Percentiles rank a stretch among this genome's conserved stretches.
Evolutionary conservation across 495 filamentous ascomycete genomes (phyloP).

Genomic region (Bryoglossum gracile): DNA sequence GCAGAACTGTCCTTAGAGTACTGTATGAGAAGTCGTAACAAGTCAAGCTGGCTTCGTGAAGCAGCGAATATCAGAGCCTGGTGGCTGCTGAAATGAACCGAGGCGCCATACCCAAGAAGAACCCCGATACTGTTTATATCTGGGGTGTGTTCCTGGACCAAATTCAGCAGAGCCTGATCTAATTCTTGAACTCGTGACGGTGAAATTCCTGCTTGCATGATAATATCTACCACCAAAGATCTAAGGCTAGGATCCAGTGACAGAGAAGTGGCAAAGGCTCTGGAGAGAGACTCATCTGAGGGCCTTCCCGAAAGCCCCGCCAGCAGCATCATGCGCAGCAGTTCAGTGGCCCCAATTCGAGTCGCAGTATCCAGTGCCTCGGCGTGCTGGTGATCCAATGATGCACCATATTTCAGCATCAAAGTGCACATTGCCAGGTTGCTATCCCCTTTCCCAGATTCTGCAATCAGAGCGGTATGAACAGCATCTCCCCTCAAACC

Average conservation of each 20-base stretch:
- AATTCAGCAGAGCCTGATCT: slow-evolving; percentile 2
- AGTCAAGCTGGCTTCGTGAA: background rate
- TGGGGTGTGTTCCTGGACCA: slow-evolving; percentile 1
- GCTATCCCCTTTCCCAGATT: slow-evolving; percentile 3
- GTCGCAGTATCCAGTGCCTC: slow-evolving; percentile 12
- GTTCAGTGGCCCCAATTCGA: slow-evolving; percentile 2
- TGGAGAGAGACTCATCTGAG: slow-evolving; percentile 2
- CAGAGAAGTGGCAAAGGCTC: slow-evolving; percentile 14
- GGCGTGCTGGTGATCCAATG: slow-evolving; percentile 5
- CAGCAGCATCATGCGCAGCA: slow-evolving; percentile 2
- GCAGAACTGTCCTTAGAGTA: slow-evolving; percentile 4
- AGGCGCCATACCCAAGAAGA: slow-evolving; percentile 6
- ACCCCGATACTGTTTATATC: slow-evolving; percentile 9
- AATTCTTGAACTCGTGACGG: no score
- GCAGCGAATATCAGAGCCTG: slow-evolving; percentile 4
- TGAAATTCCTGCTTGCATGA: background rate
- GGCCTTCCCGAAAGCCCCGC: background rate
- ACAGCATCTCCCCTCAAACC: slow-evolving; percentile 12
- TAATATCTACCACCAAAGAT: background rate
- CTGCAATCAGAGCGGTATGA: slow-evolving; percentile 8
- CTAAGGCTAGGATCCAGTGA: slow-evolving; percentile 12
- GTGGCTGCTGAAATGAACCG: slow-evolving; percentile 10
- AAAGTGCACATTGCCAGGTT: slow-evolving; percentile 6
- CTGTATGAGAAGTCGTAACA: slow-evolving; percentile 5
- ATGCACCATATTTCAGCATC: slow-evolving; percentile 14